A percentile compares a stretch with the other conserved stretches of the same genome.
These are phyloP conservation scores for Colletotrichum limetticola DNA, from an alignment of 2,329 filamentous ascomycete species.

Conservation along the genomic window DNA sequence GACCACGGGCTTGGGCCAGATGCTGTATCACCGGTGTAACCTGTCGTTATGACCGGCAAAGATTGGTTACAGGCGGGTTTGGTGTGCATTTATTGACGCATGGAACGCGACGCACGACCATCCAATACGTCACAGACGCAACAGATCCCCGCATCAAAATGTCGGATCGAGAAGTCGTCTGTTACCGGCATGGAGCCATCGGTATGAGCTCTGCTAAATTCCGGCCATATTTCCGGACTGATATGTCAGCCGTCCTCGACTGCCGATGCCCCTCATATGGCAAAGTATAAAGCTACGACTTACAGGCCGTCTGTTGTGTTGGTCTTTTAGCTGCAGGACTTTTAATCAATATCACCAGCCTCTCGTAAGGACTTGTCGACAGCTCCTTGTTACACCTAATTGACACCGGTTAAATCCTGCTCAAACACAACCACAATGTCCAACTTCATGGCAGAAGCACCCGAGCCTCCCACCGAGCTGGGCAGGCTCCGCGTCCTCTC, in stretches of 20 bases:
- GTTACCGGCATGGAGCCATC: background rate
- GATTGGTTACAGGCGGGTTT: background rate
- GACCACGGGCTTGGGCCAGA: background rate
- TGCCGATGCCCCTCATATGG: background rate
- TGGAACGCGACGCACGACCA: background rate
- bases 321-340: background rate
- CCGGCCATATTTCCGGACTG: slow-evolving; percentile 18
- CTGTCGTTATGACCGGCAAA: background rate
- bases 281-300: background rate
- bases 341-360: background rate
- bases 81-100: background rate
- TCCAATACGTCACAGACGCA: slow-evolving; percentile 1
- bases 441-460: slow-evolving; percentile 34
- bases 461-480: slow-evolving; percentile 59
- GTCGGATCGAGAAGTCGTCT: background rate
- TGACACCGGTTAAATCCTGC: background rate
- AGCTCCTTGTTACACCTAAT: background rate
- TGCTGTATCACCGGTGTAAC: background rate
- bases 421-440: slow-evolving; percentile 1
- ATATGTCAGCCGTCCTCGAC: background rate
- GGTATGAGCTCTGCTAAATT: background rate
- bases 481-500: slow-evolving; percentile 63
- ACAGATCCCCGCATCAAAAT: background rate
- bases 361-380: background rate
- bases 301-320: too few species aligned